These are phyloP conservation scores for Pilobolus umbonatus DNA, from an alignment of 192 early-diverging fungal genomes.

Conservation along the genomic window DNA sequence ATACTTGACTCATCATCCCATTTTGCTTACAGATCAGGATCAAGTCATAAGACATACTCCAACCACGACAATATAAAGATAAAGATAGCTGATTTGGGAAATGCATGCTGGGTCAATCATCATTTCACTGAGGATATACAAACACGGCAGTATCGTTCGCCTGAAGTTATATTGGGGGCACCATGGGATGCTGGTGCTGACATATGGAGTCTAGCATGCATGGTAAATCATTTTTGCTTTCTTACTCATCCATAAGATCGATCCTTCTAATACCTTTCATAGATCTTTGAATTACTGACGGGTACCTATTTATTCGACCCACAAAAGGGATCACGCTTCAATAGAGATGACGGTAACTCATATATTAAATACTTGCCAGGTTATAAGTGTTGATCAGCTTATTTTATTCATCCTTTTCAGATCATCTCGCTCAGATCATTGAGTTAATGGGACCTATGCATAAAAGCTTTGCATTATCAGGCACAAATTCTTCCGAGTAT, in stretches of 20 bases:
- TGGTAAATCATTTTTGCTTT: slow-evolving; percentile 47
- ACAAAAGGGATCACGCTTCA: slow-evolving; percentile 73
- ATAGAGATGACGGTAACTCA: slow-evolving; percentile 82
- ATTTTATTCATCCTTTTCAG: slow-evolving; percentile 37
- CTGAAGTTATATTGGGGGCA: slow-evolving; percentile 90
- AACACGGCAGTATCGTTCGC: slow-evolving; percentile 94
- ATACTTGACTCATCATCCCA: no score
- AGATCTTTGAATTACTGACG: slow-evolving; percentile 87
- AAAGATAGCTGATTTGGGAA: slow-evolving; percentile 96
- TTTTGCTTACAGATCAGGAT: slow-evolving; percentile 9
- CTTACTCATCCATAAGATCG: no score
- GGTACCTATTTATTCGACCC: slow-evolving; percentile 97
- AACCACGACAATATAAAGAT: slow-evolving; percentile 49
- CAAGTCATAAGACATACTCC: not conserved
- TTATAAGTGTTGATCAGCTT: not conserved
- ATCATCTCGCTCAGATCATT: slow-evolving; percentile 95
- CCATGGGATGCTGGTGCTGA: slow-evolving; percentile 84
- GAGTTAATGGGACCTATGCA: slow-evolving; percentile 89
- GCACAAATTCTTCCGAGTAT: slow-evolving; percentile 79
- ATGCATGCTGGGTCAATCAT: slow-evolving; percentile 93
- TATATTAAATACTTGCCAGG: not conserved
- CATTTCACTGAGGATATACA: slow-evolving; percentile 97
- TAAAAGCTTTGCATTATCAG: slow-evolving; percentile 69
- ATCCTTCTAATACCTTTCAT: not conserved
- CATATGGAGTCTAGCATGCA: slow-evolving; percentile 92